Evolutionary conservation across 2,329 filamentous ascomycete genomes (phyloP), one percentile per base, ranked within the genome.

Genomic region (Exophiala xenobiotica): DNA sequence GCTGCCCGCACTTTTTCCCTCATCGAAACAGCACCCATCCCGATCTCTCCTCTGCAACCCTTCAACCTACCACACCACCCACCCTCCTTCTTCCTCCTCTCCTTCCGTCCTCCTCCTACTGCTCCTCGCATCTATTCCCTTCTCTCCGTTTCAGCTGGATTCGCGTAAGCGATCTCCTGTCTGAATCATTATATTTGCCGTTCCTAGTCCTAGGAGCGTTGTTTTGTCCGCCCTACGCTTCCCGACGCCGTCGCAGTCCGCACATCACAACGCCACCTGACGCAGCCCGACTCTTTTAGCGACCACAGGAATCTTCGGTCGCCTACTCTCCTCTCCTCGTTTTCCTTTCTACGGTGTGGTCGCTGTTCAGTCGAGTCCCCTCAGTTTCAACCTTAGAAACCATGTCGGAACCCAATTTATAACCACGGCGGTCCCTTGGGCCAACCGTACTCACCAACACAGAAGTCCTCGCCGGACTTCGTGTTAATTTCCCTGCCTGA

Each of bases 321-420:
- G 18, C n/a, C n/a, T n/a, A n/a, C n/a, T 42, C 22, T 33, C n/a
- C 20, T 35, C 14, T 31, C 23, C 19, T 38, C 23, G 19, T 24
- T 24, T 31, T 43, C 44, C 31, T 6, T 12, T 18, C 37, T 35
- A n/a, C 37, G 38, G 18, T 29, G 11, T 46, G 16, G 19, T 42
- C 37, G 47, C 38, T 51, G 33, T 24, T 29, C 51, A 41, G 40
- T 46, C 18, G 49, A 40, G 41, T 49, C 14, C 33, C 53, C 26
- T 44, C 22, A 35, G n/a, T 35, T 35, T 14, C 38, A 27, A 46
- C 16, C 41, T 43, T 31, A 40, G 24, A 53, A 59, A 66, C 59
- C 61, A 66, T 62, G 64, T 68, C 68, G 63, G 60, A 56, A 59
- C 68, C 54, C 60, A 67, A 69, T 67, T 74, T 71, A 72, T 73